Conservation (phyloP, 164 flowering plant genomes). For the Paratinospora sagittata region DNA sequence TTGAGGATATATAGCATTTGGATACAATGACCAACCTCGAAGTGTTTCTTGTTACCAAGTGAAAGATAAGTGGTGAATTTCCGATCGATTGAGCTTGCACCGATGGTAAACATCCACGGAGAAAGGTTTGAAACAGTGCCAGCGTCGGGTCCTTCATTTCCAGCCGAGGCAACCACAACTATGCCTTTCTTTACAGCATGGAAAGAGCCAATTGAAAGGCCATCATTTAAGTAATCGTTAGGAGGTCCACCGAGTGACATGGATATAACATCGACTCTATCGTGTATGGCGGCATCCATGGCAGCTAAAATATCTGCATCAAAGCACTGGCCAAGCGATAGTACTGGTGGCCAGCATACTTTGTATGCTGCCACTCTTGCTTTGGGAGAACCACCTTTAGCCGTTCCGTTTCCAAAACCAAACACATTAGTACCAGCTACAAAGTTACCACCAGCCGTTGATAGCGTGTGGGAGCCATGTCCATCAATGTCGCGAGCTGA, state of each 20-base stretch:
- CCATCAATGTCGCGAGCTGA: conserved; percentile 49
- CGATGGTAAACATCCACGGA: conserved; percentile 70
- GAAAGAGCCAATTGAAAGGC: conserved; percentile 53
- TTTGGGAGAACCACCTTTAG: conserved; percentile 61
- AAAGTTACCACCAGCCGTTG: conserved; percentile 66
- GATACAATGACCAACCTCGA: conserved; percentile 18
- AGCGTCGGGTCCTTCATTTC: conserved; percentile 44
- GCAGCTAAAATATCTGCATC: conserved; percentile 50
- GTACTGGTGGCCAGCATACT: conserved; percentile 42
- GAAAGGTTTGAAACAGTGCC: conserved; percentile 41
- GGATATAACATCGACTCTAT: conserved; percentile 51
- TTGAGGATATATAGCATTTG: too few relatives aligned
- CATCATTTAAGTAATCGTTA: conserved; percentile 32
- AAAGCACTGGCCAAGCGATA: conserved; percentile 25
- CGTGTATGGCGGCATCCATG: conserved; percentile 46
- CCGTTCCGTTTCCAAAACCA: conserved; percentile 54
- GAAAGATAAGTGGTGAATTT: conserved; percentile 30
- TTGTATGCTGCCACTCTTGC: conserved; percentile 66
- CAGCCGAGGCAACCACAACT: conserved; percentile 50
- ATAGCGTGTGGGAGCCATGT: conserved; percentile 77
- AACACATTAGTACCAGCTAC: conserved; percentile 46
- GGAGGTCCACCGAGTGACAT: conserved; percentile 39
- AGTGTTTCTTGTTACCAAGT: conserved; percentile 35
- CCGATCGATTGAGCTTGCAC: conserved; percentile 63
- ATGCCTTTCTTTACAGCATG: conserved; percentile 59